Evolutionary conservation across 1,139 yeast species (phyloP).

Genomic region (Geotrichum restrictum): DNA sequence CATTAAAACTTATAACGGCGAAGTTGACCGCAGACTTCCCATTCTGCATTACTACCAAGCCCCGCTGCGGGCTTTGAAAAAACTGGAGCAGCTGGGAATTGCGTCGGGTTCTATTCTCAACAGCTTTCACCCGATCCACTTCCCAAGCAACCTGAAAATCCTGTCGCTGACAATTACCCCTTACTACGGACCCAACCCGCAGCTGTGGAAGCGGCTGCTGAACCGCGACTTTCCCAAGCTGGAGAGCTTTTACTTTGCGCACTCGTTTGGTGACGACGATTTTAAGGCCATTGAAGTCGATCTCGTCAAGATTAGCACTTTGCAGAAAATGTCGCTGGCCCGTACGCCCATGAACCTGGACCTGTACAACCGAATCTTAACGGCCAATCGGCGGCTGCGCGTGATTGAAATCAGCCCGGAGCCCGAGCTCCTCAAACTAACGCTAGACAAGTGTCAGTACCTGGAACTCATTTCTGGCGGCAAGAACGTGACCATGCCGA

Average conservation of each 20-base stretch:
- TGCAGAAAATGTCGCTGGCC: constrained; percentile 7
- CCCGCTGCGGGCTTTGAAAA: constrained; percentile 13
- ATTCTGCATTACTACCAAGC: constrained; percentile 18
- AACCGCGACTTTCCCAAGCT: constrained; percentile 15
- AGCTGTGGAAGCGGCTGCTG: constrained; percentile 18
- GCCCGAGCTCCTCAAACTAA: not conserved
- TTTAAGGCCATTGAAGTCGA: constrained; percentile 6
- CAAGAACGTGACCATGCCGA: constrained; percentile 10
- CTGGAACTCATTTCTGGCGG: constrained; percentile 7
- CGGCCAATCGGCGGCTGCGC: constrained; percentile 9
- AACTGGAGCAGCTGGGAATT: constrained; percentile 18
- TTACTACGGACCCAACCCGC: constrained; percentile 16
- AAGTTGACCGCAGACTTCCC: constrained; percentile 12
- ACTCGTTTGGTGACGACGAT: constrained; percentile 12
- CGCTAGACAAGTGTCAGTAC: constrained; percentile 3
- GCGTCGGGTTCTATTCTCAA: constrained; percentile 18
- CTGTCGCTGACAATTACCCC: constrained; percentile 17
- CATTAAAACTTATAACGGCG: constrained; percentile 17
- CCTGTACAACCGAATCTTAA: constrained; percentile 3
- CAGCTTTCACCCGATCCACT: constrained; percentile 18
- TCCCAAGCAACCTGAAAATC: constrained; percentile 14
- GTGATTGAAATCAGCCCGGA: constrained; percentile 6
- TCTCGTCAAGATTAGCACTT: constrained; percentile 11
- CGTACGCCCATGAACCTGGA: constrained; percentile 10
- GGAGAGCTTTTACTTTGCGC: constrained; percentile 17